Evolutionary conservation across 2,329 filamentous ascomycete genomes (phyloP), one percentile per base, ranked within the genome.

Genomic region (Venturia pyrina): DNA sequence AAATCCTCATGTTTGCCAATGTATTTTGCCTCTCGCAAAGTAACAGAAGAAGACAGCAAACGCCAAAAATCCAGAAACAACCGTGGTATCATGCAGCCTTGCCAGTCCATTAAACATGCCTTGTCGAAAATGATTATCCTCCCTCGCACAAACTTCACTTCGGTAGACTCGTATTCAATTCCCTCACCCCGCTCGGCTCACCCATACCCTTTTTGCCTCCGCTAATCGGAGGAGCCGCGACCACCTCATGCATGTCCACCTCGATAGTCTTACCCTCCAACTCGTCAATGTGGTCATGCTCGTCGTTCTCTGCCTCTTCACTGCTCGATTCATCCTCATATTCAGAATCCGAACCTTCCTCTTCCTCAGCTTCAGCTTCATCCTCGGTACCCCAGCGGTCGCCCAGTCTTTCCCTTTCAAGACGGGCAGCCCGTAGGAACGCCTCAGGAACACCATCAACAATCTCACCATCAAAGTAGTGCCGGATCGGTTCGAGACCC

Each of bases 401-500:
- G 37, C 32, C 28, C 17, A 37, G 6, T n/a, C 28, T 15, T 3
- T 59, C 53, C n/a, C 53, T 59, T 37, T 59, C 28, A 3, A 59
- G 32, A 7, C 32, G 28, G 8, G 53, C 53, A 5, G 53, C 53
- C 3, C 53, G 53, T 21, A 59, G 11, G 13, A 59, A 59, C 11
- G 53, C 53, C 19, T 59, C 53, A 24, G 56, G 56, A 75, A 74
- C 41, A 72, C 62, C 8, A 72, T 73, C 50, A 73, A 70, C 15
- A 28, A 65, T 65, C 63, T 65, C 43, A n/a, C 48, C 63, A 28
- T 65, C 63, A 37, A 77, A 66, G 57, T 77, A 77, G 62, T 74
- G 74, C 19, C 75, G 68, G 72, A 77, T 77, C 13, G 75, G 75
- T 3, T 50, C 67, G 7, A 67, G 44, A 53, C 62, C 53, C 28